Evolutionary conservation across 2,329 filamentous ascomycete species (phyloP).

Genomic region (Arthrobotrys sinensis): DNA sequence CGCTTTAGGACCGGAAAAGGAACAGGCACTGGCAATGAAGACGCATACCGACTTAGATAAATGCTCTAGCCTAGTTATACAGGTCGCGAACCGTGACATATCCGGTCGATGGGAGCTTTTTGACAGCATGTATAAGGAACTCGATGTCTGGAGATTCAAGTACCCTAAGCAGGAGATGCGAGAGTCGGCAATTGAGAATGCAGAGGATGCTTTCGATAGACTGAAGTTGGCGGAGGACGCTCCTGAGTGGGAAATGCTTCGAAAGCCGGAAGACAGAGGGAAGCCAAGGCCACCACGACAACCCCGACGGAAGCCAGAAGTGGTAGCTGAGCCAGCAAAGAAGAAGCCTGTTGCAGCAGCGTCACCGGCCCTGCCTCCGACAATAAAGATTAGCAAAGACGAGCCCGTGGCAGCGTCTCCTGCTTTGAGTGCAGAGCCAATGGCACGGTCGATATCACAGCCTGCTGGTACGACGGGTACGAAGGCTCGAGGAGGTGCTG

Average conservation of each 20-base stretch:
- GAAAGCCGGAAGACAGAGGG: constrained; percentile 63
- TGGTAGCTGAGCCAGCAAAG: constrained; percentile 54
- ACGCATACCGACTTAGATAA: constrained; percentile 64
- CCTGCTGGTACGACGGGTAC: constrained; percentile 31
- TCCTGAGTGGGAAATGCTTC: constrained; percentile 63
- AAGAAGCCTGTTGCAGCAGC: constrained; percentile 57
- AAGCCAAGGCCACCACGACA: constrained; percentile 56
- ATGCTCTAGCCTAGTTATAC: constrained; percentile 62
- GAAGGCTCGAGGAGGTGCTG: constrained; percentile 49
- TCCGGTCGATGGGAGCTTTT: constrained; percentile 63
- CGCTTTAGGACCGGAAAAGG: constrained; percentile 64
- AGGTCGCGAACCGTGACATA: constrained; percentile 61
- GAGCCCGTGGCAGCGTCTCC: constrained; percentile 36
- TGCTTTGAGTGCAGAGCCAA: constrained; percentile 52
- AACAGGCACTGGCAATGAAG: constrained; percentile 64
- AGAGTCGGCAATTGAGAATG: constrained; percentile 63
- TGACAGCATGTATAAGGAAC: constrained; percentile 64
- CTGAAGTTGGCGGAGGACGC: constrained; percentile 62
- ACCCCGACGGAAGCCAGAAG: constrained; percentile 46
- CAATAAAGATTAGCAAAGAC: constrained; percentile 60
- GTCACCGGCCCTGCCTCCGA: constrained; percentile 51
- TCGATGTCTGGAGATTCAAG: constrained; percentile 64
- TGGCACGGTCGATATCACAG: constrained; percentile 62
- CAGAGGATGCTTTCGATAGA: constrained; percentile 63
- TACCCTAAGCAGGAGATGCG: constrained; percentile 63